Conservation (phyloP, 352 stramenopile species). For the Phytophthora melonis region DNA sequence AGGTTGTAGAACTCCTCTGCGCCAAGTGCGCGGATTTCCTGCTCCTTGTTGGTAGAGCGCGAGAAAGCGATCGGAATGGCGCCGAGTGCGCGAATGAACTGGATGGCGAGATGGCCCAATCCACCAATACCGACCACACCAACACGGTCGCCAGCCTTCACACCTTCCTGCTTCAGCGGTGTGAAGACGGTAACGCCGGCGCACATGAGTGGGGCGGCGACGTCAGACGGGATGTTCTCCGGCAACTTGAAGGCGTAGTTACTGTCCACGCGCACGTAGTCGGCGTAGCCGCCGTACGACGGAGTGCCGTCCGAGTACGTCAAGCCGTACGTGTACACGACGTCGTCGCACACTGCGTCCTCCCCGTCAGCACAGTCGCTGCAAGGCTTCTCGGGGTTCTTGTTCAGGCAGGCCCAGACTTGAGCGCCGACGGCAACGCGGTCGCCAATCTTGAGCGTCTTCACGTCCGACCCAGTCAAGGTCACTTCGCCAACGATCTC, state of each 20-base stretch:
- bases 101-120: conserved; percentile 11
- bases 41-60: conserved; percentile 19
- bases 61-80: conserved; percentile 14
- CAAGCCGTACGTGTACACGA: neutral
- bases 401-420: conserved; percentile 6
- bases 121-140: conserved; percentile 11
- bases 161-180: conserved; percentile 4
- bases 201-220: conserved; percentile 10
- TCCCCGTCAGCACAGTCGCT: neutral
- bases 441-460: neutral
- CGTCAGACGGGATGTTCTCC: conserved; percentile 10
- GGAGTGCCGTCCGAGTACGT: neutral
- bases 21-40: conserved; percentile 13
- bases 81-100: conserved; percentile 21
- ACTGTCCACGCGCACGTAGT: conserved; percentile 8
- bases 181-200: conserved; percentile 4
- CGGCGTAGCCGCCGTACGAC: conserved; percentile 5
- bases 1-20: conserved; percentile 22
- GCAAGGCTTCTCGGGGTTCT: neutral
- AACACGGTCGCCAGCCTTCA: conserved; percentile 14
- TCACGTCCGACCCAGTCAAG: neutral
- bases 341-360: neutral
- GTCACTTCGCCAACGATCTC: conserved; percentile 15
- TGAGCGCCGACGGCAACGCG: neutral
- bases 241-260: conserved; percentile 10